A percentile compares a stretch with the other conserved stretches of the same genome.
phyloP scores from a whole-genome alignment of 108 stramenopile genomes.

The Conticribra guillardii region DNA sequence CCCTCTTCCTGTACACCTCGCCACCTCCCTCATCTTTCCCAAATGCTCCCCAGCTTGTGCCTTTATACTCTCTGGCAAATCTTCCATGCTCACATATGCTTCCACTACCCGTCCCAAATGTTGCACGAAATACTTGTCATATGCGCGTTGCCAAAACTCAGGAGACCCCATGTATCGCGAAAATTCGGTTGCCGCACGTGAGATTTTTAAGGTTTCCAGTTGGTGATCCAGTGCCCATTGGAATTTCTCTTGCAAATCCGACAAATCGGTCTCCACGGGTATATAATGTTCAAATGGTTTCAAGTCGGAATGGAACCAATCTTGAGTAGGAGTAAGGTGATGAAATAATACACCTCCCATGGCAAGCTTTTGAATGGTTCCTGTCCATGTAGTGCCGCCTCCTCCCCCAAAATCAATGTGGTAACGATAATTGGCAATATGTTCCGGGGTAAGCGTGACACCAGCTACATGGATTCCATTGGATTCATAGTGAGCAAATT shows the following conservation, averaged over 20 bases:
- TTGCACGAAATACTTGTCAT: constrained; percentile 26
- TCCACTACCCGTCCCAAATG: neutral
- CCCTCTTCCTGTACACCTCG: neutral
- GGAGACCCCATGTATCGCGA: constrained; percentile 3
- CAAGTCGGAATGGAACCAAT: constrained; percentile 29
- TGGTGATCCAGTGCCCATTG: constrained; percentile 25
- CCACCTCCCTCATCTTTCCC: neutral
- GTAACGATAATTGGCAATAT: constrained; percentile 16
- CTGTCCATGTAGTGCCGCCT: constrained; percentile 25
- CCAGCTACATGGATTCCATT: constrained; percentile 10
- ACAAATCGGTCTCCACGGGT: constrained; percentile 14
- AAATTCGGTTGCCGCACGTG: constrained; percentile 23
- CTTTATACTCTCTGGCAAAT: neutral
- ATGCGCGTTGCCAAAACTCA: constrained; percentile 10
- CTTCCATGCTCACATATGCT: neutral
- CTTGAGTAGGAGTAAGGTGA: constrained; percentile 26
- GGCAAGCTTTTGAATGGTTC: constrained; percentile 35
- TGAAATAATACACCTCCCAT: constrained; percentile 45
- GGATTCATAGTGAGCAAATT: constrained; percentile 6
- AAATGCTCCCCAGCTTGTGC: neutral
- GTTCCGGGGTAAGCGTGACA: constrained; percentile 3
- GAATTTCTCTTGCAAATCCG: constrained; percentile 20
- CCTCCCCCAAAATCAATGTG: constrained; percentile 41
- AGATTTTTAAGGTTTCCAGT: constrained; percentile 17
- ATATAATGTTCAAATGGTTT: constrained; percentile 35